Evolutionary conservation across 306 rosid genomes (phyloP), one percentile per base, ranked within the genome.

Genomic region (Prunus campanulata): DNA sequence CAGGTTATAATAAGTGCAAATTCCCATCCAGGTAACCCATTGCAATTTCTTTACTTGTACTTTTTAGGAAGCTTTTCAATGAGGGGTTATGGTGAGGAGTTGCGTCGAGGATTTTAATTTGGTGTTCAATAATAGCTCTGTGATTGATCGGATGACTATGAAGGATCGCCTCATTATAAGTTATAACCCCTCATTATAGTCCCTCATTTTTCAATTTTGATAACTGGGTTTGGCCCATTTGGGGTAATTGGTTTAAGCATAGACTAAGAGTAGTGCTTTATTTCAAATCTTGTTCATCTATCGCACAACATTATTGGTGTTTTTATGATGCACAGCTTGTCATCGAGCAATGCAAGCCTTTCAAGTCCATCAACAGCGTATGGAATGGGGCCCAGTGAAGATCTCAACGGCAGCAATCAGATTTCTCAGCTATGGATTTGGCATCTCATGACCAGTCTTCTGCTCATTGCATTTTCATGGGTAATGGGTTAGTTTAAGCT

Each of bases 1-100:
- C 96, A 95, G 99, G 99, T 88, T 81, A 73, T 75, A 92, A 75
- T 70, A 87, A 77, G 3, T 95, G 99, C 92, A 91, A 81, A 78
- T 83, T 92, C 44, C 91, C 91, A 59, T 88, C 99, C 81, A 92
- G 99, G 99, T 95, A 83, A 66, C 74, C 24, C 22, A 4, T 46
- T 42, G 29, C n/a, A 29, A 3, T 47, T 6, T 39, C 42, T 59
- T 11, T 51, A 39, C 44, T 6, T 7, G 44, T 39, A 39, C 44
- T 6, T 39, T 39, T 39, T 39, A 6, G 44, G 9, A 0, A 39
- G 44, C 44, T 39, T 39, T 39, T 0, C 8, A 35, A 35, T 35
- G 44, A 35, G 44, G 8, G 44, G 44, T 39, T 39, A 39, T 39
- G 9, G 44, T 1, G 8, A 35, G 44, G 8, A 1, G 42, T 6